Evolutionary conservation across 495 filamentous ascomycete species (phyloP).

Genomic region (Hypoxylon lienhwacheense): DNA sequence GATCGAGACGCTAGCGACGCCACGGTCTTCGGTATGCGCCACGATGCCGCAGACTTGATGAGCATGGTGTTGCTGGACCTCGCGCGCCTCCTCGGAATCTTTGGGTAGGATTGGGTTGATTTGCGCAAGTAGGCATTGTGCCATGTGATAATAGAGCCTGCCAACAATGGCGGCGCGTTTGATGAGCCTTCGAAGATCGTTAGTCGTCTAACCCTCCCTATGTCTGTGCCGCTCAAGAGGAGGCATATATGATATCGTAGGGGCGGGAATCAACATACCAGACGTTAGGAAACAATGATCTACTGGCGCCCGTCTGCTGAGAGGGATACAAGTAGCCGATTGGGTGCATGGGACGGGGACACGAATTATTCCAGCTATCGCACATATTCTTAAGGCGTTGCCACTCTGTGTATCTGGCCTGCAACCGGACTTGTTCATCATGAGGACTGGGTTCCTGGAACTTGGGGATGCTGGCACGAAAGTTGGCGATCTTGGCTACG

Average conservation of each 20-base stretch:
- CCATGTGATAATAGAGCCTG: constrained; percentile 88
- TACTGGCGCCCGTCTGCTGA: constrained; percentile 58
- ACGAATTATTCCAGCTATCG: constrained; percentile 74
- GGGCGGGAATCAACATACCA: constrained; percentile 62
- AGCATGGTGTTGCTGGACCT: constrained; percentile 69
- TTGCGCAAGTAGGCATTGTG: constrained; percentile 77
- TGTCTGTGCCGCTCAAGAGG: not conserved
- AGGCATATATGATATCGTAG: not conserved
- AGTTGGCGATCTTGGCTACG: constrained; percentile 83
- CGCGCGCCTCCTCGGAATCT: constrained; percentile 66
- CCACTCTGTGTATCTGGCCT: constrained; percentile 76
- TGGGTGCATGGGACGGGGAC: constrained; percentile 85
- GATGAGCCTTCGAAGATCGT: constrained; percentile 63
- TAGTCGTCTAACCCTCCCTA: constrained; percentile 3
- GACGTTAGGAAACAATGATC: constrained; percentile 82
- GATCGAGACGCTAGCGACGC: constrained; percentile 73
- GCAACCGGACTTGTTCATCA: constrained; percentile 63
- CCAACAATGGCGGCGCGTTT: constrained; percentile 80
- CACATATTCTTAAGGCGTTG: constrained; percentile 70
- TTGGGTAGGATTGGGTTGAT: constrained; percentile 63
- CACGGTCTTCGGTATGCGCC: constrained; percentile 79
- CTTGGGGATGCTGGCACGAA: constrained; percentile 67
- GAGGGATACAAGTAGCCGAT: constrained; percentile 73
- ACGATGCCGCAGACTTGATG: constrained; percentile 85
- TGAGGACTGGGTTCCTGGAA: constrained; percentile 61